A percentile compares a stretch with the other conserved stretches of the same genome.
Evolutionary conservation across 2,329 filamentous ascomycete species (phyloP).

Genomic region (Colletotrichum plurivorum): DNA sequence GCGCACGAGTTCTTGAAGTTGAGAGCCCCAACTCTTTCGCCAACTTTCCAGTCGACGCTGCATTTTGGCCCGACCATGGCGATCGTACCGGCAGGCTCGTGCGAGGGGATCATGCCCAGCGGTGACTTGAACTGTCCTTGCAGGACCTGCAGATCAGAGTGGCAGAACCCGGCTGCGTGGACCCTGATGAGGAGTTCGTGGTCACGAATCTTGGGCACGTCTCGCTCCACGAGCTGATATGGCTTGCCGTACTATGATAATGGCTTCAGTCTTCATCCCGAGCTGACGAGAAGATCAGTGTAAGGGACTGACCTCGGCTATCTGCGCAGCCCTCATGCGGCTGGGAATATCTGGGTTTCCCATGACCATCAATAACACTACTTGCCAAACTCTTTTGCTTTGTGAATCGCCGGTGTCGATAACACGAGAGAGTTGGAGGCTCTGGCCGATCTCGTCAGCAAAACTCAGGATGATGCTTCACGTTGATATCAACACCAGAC

Average conservation of each 20-base stretch:
- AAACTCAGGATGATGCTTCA: too few relatives aligned
- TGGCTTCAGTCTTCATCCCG: background rate
- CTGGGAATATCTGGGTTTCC: background rate
- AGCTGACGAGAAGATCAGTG: too few relatives aligned
- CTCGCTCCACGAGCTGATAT: constrained; percentile 44
- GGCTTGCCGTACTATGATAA: constrained; percentile 47
- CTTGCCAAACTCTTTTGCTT: background rate
- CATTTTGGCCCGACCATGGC: constrained; percentile 46
- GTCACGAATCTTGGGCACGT: constrained; percentile 44
- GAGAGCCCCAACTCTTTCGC: constrained; percentile 53
- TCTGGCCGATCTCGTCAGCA: too few relatives aligned
- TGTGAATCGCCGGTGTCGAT: too few relatives aligned
- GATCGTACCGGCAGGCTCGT: constrained; percentile 53
- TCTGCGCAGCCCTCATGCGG: constrained; percentile 43
- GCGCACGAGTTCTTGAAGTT: constrained; percentile 52
- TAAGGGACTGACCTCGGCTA: constrained; percentile 21
- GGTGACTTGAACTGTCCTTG: constrained; percentile 49
- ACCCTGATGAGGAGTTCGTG: constrained; percentile 50
- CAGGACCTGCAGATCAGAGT: constrained; percentile 53
- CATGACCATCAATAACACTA: background rate
- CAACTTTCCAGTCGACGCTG: constrained; percentile 45
- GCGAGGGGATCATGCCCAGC: constrained; percentile 50
- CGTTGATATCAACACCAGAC: too few relatives aligned
- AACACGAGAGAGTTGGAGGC: too few relatives aligned
- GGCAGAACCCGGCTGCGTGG: constrained; percentile 54